A percentile compares a stretch with the other conserved stretches of the same genome.
phyloP scores from a whole-genome alignment of 2,329 filamentous ascomycete genomes.

The Albophoma yamanashiensis region DNA sequence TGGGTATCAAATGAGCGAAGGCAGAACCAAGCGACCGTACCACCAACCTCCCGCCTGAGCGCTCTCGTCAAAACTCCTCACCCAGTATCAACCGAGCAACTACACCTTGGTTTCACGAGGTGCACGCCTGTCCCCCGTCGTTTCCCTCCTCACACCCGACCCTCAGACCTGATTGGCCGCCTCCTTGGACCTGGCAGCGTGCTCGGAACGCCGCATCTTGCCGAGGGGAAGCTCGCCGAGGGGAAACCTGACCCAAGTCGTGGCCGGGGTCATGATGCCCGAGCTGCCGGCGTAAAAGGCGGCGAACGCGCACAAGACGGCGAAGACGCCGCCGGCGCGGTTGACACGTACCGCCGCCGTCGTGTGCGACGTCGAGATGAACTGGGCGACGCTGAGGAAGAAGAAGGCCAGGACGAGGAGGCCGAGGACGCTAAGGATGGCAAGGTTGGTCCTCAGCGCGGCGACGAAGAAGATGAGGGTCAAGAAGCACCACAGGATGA shows the following conservation, averaged over 20 bases:
- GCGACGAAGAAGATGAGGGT: conserved; percentile 44
- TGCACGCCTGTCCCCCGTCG: neutral
- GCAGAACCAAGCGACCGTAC: neutral
- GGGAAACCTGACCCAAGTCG: conserved; percentile 28
- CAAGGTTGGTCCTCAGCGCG: conserved; percentile 46
- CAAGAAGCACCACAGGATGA: conserved; percentile 51
- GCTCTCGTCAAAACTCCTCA: too few species aligned
- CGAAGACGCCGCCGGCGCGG: conserved; percentile 26
- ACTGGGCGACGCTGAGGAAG: conserved; percentile 46
- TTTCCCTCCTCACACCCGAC: neutral
- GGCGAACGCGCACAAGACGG: conserved; percentile 21
- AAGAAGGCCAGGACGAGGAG: conserved; percentile 48
- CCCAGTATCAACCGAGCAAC: neutral
- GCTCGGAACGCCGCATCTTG: neutral
- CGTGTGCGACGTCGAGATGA: conserved; percentile 27
- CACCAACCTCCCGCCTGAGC: neutral
- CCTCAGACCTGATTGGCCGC: neutral
- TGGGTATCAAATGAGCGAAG: conserved; percentile 1
- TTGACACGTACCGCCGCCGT: conserved; percentile 32
- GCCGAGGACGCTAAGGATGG: conserved; percentile 47
- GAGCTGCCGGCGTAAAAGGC: conserved; percentile 30
- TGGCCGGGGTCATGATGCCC: conserved; percentile 28
- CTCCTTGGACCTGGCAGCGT: neutral
- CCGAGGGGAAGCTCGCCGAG: conserved; percentile 25
- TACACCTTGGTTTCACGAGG: neutral